phyloP scores from a whole-genome alignment of 441 rosid genomes.

The Gossypium schwendimanii region DNA sequence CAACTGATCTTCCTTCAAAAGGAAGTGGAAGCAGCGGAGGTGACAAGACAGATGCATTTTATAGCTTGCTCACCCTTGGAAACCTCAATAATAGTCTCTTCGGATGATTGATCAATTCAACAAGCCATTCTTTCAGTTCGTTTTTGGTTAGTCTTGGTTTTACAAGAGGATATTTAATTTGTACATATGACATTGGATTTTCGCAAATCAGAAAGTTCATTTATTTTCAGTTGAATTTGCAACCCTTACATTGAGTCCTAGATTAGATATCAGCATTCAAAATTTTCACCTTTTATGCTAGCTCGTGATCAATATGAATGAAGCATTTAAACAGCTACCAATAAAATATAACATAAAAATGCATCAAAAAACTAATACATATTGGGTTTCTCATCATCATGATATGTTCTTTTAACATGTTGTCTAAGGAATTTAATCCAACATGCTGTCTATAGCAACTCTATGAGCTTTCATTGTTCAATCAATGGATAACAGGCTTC shows the following conservation, averaged over 20 bases:
- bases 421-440: background rate
- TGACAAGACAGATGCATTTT: slow-evolving; percentile 34
- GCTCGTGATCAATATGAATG: background rate
- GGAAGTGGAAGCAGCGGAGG: slow-evolving; percentile 13
- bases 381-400: background rate
- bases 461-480: background rate
- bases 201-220: background rate
- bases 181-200: background rate
- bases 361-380: background rate
- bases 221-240: background rate
- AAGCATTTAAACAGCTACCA: background rate
- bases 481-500: slow-evolving; percentile 77
- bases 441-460: background rate
- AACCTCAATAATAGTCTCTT: slow-evolving; percentile 30
- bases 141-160: background rate
- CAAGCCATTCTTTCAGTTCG: background rate
- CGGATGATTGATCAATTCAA: slow-evolving; percentile 11
- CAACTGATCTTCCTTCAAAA: slow-evolving; percentile 3
- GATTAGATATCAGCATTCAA: background rate
- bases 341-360: background rate
- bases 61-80: slow-evolving; percentile 40
- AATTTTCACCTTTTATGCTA: background rate
- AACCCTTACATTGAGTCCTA: background rate
- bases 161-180: background rate
- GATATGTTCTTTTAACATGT: background rate